Conservation (phyloP, 2,329 filamentous ascomycete genomes). For the Xylaria sp. region DNA sequence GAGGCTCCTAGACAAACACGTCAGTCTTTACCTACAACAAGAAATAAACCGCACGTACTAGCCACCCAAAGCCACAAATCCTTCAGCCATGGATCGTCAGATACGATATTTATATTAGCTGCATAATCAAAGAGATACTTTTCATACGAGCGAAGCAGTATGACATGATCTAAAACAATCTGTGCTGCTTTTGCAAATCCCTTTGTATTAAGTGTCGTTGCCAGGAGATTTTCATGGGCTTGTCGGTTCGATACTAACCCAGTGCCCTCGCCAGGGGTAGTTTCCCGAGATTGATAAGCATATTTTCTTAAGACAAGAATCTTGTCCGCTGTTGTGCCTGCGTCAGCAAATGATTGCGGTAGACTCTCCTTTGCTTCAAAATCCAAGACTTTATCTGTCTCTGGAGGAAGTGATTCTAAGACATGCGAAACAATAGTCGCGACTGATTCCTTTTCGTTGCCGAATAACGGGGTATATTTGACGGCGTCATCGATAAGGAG, state of each 20-base stretch:
- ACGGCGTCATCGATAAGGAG: conserved; percentile 64
- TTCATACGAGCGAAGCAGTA: conserved; percentile 69
- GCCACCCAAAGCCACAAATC: conserved; percentile 82
- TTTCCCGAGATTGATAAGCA: conserved; percentile 35
- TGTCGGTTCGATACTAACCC: conserved; percentile 62
- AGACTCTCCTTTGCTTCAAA: conserved; percentile 51
- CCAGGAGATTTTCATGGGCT: conserved; percentile 65
- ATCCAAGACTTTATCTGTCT: conserved; percentile 52
- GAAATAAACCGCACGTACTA: conserved; percentile 56
- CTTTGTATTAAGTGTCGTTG: conserved; percentile 56
- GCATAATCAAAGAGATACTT: conserved; percentile 72
- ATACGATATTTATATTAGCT: conserved; percentile 73
- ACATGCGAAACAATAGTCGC: conserved; percentile 55
- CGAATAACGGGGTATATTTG: conserved; percentile 66
- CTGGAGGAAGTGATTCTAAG: conserved; percentile 51
- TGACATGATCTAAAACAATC: conserved; percentile 64
- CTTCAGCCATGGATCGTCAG: conserved; percentile 78
- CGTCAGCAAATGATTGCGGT: conserved; percentile 55
- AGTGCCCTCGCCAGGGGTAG: too few relatives aligned
- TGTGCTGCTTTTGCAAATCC: conserved; percentile 63
- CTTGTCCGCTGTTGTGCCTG: conserved; percentile 60
- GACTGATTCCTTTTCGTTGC: conserved; percentile 59
- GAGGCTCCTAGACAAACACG: conserved; percentile 63
- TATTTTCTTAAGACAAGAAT: conserved; percentile 58
- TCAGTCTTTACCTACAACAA: conserved; percentile 30